Conservation (phyloP, 495 filamentous ascomycete species). For the Parathielavia hyrcaniae region DNA sequence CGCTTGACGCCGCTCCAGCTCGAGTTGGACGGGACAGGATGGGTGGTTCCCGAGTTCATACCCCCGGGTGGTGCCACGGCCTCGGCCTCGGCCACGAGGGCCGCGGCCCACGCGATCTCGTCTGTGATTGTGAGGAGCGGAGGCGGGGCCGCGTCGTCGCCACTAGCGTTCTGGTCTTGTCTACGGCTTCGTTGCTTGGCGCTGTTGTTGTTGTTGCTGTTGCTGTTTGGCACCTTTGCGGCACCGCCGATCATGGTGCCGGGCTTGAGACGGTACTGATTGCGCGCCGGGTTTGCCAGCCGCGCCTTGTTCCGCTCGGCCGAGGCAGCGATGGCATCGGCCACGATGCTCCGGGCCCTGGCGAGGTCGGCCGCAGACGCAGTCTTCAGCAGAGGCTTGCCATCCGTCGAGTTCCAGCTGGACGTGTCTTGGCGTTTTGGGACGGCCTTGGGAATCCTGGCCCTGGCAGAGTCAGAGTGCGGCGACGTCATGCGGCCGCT, state of each 20-base stretch:
- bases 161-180: not conserved
- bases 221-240: not conserved
- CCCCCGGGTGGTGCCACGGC: constrained; percentile 3
- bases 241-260: constrained; percentile 1
- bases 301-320: constrained; percentile 1
- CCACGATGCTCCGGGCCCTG: not conserved
- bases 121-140: constrained; percentile 18
- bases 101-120: constrained; percentile 29
- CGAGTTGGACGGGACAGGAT: not conserved
- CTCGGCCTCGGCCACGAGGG: constrained; percentile 30
- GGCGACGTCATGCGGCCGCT: constrained; percentile 1
- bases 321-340: not conserved
- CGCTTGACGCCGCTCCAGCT: not conserved
- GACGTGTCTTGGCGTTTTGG: not conserved
- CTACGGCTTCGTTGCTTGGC: not conserved
- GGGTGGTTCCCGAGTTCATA: not conserved
- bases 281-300: not conserved
- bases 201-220: not conserved
- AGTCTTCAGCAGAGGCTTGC: constrained; percentile 23
- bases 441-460: not conserved
- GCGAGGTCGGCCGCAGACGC: not conserved
- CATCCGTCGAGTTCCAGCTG: not conserved
- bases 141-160: not conserved
- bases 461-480: not conserved
- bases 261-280: constrained; percentile 2